These are phyloP conservation scores for Ophiognomonia clavigignenti-juglandacearum DNA, from an alignment of 2,329 filamentous ascomycete genomes.

Conservation along the genomic window DNA sequence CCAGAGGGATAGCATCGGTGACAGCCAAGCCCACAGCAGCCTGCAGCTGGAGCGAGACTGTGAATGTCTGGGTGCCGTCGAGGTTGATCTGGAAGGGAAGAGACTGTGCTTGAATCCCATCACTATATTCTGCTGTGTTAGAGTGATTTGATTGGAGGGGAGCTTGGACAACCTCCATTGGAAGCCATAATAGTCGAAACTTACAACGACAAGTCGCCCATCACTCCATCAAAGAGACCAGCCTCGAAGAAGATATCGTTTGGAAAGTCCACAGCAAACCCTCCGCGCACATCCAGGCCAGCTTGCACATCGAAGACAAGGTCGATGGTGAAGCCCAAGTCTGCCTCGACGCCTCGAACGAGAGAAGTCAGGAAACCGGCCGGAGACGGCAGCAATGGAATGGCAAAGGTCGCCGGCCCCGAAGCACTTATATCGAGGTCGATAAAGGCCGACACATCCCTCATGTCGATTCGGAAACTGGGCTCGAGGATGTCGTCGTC, in stretches of 20 bases:
- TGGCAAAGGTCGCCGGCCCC: not conserved
- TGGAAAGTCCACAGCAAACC: slow-evolving; percentile 5
- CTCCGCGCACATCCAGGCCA: slow-evolving; percentile 2
- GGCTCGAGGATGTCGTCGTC: slow-evolving; percentile 1
- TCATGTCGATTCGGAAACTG: slow-evolving; percentile 6
- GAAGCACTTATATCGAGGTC: slow-evolving; percentile 3
- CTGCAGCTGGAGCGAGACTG: slow-evolving; percentile 6
- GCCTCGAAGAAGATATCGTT: slow-evolving; percentile 10
- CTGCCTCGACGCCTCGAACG: slow-evolving; percentile 1
- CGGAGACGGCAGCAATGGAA: slow-evolving; percentile 5
- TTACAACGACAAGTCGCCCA: slow-evolving; percentile 3
- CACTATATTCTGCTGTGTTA: not conserved
- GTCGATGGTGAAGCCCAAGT: slow-evolving; percentile 6
- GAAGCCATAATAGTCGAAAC: too few species aligned
- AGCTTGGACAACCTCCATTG: too few species aligned
- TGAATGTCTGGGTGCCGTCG: slow-evolving; percentile 3
- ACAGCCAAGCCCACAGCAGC: not conserved
- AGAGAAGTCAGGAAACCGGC: not conserved
- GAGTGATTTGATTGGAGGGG: too few species aligned
- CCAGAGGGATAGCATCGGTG: not conserved
- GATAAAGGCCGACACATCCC: slow-evolving; percentile 4
- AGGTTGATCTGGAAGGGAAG: slow-evolving; percentile 4
- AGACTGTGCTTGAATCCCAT: slow-evolving; percentile 6
- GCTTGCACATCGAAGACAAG: slow-evolving; percentile 1
- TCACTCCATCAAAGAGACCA: not conserved